A percentile compares a stretch with the other conserved stretches of the same genome.
phyloP scores from a whole-genome alignment of 2,329 filamentous ascomycete species.

The Pseudocercospora cruenta region DNA sequence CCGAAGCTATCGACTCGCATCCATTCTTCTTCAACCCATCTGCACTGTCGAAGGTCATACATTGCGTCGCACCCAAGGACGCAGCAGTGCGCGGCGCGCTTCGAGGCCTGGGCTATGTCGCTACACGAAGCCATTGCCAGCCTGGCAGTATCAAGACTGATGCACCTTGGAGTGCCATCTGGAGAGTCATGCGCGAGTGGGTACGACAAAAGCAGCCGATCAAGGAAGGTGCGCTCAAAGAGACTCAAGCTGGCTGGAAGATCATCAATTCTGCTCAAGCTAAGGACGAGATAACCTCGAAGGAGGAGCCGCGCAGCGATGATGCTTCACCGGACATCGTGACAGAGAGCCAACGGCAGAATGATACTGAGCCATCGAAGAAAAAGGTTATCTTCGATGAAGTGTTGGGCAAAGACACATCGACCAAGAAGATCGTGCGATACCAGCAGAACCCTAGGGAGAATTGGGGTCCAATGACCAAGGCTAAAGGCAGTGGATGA shows the following conservation, averaged over 20 bases:
- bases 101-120: constrained; percentile 76
- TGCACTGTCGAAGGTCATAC: constrained; percentile 73
- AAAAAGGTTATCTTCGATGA: constrained; percentile 79
- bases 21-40: constrained; percentile 88
- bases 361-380: constrained; percentile 28
- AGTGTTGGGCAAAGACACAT: constrained; percentile 69
- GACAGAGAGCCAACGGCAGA: constrained; percentile 17
- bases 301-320: constrained; percentile 16
- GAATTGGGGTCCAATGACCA: constrained; percentile 87
- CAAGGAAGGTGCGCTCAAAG: constrained; percentile 70
- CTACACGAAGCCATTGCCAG: constrained; percentile 85
- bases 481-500: constrained; percentile 47
- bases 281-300: constrained; percentile 35
- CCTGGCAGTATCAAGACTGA: constrained; percentile 91
- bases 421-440: constrained; percentile 70
- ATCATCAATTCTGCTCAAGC: constrained; percentile 53
- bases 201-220: constrained; percentile 77
- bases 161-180: constrained; percentile 85
- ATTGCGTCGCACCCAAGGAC: constrained; percentile 78
- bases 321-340: constrained; percentile 27
- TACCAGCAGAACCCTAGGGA: constrained; percentile 89
- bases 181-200: constrained; percentile 95
- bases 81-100: constrained; percentile 81
- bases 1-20: constrained; percentile 69
- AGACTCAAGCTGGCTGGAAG: constrained; percentile 70